Base-by-base conservation (phyloP, 176 grass and related monocot genomes). In the Musa troglodytarum region DNA sequence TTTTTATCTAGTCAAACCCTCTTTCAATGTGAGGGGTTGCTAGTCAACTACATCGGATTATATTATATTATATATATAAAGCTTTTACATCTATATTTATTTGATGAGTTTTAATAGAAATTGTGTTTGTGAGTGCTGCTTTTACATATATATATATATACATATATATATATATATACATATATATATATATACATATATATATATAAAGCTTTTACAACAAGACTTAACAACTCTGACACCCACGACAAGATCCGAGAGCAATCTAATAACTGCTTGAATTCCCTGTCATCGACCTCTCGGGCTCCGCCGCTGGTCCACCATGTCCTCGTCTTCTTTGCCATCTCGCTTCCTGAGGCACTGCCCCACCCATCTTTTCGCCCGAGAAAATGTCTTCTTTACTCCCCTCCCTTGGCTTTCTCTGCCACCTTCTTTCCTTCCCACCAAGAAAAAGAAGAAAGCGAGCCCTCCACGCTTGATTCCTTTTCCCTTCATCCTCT, bases 321-420 rank as follows among this genome's bases (percentile, higher is more conserved):
- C 10, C 65, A 0, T 43, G 3, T 10, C 65, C 8, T 69, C 16
- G 15, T 69, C 15, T 49, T 50, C 1, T 49, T 49, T 69, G 2
- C 66, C 12, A 17, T 17, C 16, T 49, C 9, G 17, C 15, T 50
- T 6, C 0, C 50, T 49, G 66, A 49, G 12, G 0, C 11, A 21
- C 9, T n/a, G 8, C 52, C 24, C 52, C 24, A 23, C n/a, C 4
- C 5, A 15, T 21, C 11, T 16, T 71, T 71, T 21, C 52, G 15
- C 11, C 68, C 8, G 22, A 20, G n/a, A 71, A 71, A 21, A 71
- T 71, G 19, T 51, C 68, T 29, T 74, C 53, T 74, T 54, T 54
- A 19, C 52, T 55, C 16, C 53, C 3, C 11, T 57, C 72, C 53
- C 29, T 74, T 55, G 71, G 52, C 71, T 74, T 74, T 57, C 9